Evolutionary conservation across 139 green algal species (phyloP).

Genomic region (Chlorella sp.): DNA sequence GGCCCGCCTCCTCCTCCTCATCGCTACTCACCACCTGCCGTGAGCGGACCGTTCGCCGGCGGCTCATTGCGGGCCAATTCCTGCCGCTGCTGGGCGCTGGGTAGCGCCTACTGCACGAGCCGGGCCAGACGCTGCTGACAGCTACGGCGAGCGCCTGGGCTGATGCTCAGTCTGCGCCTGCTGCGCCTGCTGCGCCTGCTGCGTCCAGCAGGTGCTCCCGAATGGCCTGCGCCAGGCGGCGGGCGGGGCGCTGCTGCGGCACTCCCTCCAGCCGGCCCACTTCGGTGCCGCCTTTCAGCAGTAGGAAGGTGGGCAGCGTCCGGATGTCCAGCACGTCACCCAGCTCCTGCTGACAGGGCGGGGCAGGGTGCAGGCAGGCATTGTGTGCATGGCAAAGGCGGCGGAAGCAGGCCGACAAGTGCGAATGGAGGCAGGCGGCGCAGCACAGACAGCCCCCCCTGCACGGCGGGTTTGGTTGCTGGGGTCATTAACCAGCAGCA

Average conservation of each 20-base stretch:
- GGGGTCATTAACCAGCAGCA: no score
- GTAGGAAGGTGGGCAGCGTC: constrained; percentile 41
- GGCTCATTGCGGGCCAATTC: neutral
- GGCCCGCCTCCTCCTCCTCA: neutral
- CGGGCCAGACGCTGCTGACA: neutral
- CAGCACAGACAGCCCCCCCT: neutral
- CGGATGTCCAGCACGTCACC: constrained; percentile 21
- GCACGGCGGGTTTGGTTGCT: neutral
- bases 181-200: neutral
- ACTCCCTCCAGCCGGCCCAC: constrained; percentile 28
- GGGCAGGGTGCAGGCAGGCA: neutral
- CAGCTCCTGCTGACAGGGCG: constrained; percentile 18
- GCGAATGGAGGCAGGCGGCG: neutral
- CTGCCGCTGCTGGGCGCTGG: neutral
- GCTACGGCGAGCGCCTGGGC: neutral
- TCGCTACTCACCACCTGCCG: neutral
- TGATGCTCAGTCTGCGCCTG: neutral
- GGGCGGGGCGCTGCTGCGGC: constrained; percentile 45
- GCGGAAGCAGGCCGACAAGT: neutral
- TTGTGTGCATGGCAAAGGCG: neutral
- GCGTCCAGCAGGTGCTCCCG: constrained; percentile 12
- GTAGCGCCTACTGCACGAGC: no score
- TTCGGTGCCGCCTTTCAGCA: constrained; percentile 9
- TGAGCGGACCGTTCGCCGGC: neutral
- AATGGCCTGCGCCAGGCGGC: constrained; percentile 34